Base-by-base conservation (phyloP, 2,329 filamentous ascomycete species). In the Hymenoscyphus occultus region DNA sequence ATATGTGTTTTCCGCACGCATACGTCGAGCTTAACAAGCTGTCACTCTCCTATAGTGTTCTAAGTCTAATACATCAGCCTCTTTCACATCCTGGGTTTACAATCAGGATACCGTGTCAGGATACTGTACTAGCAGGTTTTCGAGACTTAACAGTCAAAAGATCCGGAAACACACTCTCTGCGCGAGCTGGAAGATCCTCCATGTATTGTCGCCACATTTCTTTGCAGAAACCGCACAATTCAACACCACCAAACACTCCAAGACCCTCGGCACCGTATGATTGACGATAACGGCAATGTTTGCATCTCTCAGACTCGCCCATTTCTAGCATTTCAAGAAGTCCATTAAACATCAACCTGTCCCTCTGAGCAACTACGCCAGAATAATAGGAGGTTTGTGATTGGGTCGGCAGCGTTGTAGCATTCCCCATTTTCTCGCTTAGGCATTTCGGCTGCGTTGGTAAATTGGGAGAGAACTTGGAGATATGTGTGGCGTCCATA, bases 271-370 rank as follows among this genome's bases (percentile, higher is more conserved):
- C 32, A 28, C 35, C 19, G 35, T 59, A 39, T 22, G 57, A 59
- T 16, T 10, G 13, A 22, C 32, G 32, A 10, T 59, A 31, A 16
- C 16, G 19, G 35, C 57, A 59, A 10, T 16, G 14, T 5, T 12
- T 22, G 19, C 57, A 59, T n/a, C 19, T 32, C 16, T 13, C 39
- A 39, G 10, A 19, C 10, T 22, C 57, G 9, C 19, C 19, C 1
- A 10, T 14, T 10, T 19, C 16, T 19, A 59, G 35, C 19, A 28
- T 22, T 22, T 42, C 13, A 39, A 5, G n/a, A 22, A 59, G 39
- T 59, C 57, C 57, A 40, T 31, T 5, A n/a, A 59, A 59, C 57
- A 59, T 39, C 32, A 59, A 28, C 39, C 39, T 42, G 5, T 39
- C 16, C 3, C 13, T 35, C 6, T 40, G 31, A 9, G 57, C 2